These are phyloP conservation scores for Monosporozyma siamensis DNA, from an alignment of 805 yeast genomes.

Conservation along the genomic window DNA sequence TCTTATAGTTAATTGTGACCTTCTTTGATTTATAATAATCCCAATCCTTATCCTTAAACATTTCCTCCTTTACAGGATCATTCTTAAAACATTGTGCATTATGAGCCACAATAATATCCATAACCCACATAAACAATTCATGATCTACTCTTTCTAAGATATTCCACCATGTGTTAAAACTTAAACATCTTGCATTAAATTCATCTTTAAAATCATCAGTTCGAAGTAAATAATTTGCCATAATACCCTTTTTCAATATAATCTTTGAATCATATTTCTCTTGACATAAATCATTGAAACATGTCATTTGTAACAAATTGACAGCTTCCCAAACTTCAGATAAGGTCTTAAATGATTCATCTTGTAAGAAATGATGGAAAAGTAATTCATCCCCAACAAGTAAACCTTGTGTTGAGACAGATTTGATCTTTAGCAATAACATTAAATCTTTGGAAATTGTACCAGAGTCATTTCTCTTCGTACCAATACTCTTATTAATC, in stretches of 20 bases:
- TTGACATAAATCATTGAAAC: constrained; percentile 24
- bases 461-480: constrained; percentile 11
- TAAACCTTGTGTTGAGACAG: constrained; percentile 31
- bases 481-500: constrained; percentile 13
- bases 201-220: constrained; percentile 29
- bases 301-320: constrained; percentile 26
- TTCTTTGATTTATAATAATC: constrained; percentile 29
- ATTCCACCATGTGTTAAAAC: constrained; percentile 28
- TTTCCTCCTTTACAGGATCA: constrained; percentile 22
- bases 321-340: constrained; percentile 27
- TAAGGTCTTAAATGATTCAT: constrained; percentile 13
- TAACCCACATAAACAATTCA: constrained; percentile 27
- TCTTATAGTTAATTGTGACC: constrained; percentile 33
- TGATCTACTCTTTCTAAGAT: constrained; percentile 27
- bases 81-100: constrained; percentile 31
- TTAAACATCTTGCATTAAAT: constrained; percentile 22
- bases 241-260: constrained; percentile 26
- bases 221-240: constrained; percentile 26
- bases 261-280: constrained; percentile 26
- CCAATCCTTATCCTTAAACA: constrained; percentile 18
- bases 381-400: constrained; percentile 30
- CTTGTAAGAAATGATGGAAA: constrained; percentile 25
- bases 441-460: constrained; percentile 19
- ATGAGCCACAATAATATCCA: constrained; percentile 27
- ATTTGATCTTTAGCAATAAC: constrained; percentile 27